A percentile compares a stretch with the other conserved stretches of the same genome.
Conservation (phyloP, 257 asterid genomes). For the Echites panduratus region DNA sequence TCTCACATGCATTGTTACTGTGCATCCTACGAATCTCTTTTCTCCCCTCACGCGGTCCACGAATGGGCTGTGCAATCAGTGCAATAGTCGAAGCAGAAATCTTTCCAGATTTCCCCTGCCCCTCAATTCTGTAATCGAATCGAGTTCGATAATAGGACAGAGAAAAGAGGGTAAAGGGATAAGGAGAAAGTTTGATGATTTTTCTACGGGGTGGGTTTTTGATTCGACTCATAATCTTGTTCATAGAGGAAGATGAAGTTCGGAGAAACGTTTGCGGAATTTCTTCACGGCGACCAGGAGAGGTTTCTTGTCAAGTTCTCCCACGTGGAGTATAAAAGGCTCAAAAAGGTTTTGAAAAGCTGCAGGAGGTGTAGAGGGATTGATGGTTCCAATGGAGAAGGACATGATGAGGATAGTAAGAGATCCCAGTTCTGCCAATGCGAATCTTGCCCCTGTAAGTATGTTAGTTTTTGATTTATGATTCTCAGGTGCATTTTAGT, state of each 20-base stretch:
- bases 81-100: not conserved
- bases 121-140: not conserved
- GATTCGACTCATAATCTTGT: no score
- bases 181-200: not conserved
- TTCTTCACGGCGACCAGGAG: constrained; percentile 54
- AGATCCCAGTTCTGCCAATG: constrained; percentile 23
- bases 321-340: constrained; percentile 79
- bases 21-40: not conserved
- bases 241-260: constrained; percentile 46
- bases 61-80: not conserved
- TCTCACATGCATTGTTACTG: not conserved
- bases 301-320: constrained; percentile 41
- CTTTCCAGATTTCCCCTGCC: not conserved
- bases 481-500: not conserved
- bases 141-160: not conserved
- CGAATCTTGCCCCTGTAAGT: constrained; percentile 51
- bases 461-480: not conserved
- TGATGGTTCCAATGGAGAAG: constrained; percentile 30
- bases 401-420: constrained; percentile 9
- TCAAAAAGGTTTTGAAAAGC: constrained; percentile 68
- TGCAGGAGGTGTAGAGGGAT: constrained; percentile 51
- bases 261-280: constrained; percentile 71
- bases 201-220: not conserved
- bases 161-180: not conserved
- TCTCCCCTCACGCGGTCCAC: not conserved